phyloP scores from a whole-genome alignment of 2,329 filamentous ascomycete genomes.

The Neonectria magnoliae region DNA sequence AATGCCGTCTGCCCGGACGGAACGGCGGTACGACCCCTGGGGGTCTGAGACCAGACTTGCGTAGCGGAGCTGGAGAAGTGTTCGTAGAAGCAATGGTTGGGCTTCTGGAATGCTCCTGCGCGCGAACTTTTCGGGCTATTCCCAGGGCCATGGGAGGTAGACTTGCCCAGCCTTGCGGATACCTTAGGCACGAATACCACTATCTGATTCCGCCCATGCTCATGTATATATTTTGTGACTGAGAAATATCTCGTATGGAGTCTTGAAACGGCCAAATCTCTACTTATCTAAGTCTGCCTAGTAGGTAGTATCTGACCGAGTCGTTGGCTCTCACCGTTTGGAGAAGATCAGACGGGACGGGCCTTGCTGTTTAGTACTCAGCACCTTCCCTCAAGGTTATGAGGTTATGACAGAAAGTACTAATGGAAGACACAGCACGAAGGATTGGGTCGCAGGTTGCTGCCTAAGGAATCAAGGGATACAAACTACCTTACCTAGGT shows the following conservation, averaged over 20 bases:
- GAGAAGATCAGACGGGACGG: background rate
- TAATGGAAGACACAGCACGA: background rate
- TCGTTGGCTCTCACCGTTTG: background rate
- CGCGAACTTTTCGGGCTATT: background rate
- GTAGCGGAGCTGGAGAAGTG: background rate
- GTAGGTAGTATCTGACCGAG: background rate
- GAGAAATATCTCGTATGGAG: background rate
- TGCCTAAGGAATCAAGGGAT: background rate
- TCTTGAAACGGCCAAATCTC: background rate
- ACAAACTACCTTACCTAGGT: too few species aligned
- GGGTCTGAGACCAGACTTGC: background rate
- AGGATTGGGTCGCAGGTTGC: background rate
- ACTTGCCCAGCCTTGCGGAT: too few species aligned
- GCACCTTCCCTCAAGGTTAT: background rate
- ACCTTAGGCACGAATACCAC: background rate
- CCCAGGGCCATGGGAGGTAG: background rate
- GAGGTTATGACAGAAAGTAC: background rate
- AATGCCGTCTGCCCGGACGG: background rate
- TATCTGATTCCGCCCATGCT: background rate
- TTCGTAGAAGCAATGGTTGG: background rate
- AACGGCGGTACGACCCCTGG: background rate
- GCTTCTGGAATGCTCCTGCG: background rate
- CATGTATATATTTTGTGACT: background rate
- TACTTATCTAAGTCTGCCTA: background rate
- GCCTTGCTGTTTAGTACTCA: background rate